Evolutionary conservation across 345 rosid genomes (phyloP).

Genomic region (Gossypioides kirkii): DNA sequence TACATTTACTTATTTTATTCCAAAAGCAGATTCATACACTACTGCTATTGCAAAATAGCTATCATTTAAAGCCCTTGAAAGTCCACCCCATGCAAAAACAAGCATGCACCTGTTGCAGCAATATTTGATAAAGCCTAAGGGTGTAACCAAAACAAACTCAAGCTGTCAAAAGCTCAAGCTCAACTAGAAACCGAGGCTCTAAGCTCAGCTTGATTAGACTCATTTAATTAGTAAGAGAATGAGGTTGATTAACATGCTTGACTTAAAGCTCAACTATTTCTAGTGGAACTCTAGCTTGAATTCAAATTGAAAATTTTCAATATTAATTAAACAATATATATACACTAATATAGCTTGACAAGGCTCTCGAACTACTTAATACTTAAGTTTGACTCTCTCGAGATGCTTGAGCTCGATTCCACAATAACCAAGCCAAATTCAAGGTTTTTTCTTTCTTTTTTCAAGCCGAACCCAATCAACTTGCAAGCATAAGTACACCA

Average conservation of each 20-base stretch:
- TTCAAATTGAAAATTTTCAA: neutral
- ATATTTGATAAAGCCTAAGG: neutral
- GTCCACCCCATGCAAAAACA: neutral
- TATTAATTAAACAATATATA: neutral
- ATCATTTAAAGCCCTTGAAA: neutral
- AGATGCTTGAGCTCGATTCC: neutral
- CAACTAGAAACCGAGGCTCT: neutral
- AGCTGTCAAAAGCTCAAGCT: neutral
- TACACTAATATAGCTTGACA: neutral
- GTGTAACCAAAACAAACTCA: neutral
- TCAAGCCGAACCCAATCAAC: too few species aligned
- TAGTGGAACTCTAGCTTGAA: neutral
- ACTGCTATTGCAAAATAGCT: neutral
- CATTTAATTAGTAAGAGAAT: neutral
- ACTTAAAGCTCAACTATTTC: neutral
- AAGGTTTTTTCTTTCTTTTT: neutral
- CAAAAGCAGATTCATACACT: neutral
- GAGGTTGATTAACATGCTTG: neutral
- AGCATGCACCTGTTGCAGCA: neutral
- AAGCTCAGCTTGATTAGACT: neutral
- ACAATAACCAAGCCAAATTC: neutral
- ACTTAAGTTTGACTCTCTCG: neutral
- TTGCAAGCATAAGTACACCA: too few species aligned
- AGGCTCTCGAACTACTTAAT: neutral
- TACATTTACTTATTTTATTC: neutral